These are phyloP conservation scores for Penicillium occitanis DNA, from an alignment of 2,329 filamentous ascomycete genomes.

Conservation along the genomic window DNA sequence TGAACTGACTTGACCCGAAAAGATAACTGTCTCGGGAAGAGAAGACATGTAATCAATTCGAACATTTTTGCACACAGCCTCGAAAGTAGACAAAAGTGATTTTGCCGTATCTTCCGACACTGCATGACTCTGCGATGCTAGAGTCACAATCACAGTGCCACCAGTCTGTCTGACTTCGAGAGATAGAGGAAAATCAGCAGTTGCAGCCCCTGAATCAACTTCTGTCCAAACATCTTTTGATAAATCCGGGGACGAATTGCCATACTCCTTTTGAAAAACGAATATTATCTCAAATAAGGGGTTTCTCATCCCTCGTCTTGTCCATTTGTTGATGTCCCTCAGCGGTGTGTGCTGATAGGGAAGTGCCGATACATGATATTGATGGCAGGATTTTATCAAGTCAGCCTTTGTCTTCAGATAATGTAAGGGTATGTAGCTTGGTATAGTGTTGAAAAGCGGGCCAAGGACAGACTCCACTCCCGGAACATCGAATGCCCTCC, in stretches of 20 bases:
- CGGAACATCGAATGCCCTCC: constrained; percentile 67
- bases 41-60: constrained; percentile 29
- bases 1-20: not conserved
- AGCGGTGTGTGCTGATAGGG: constrained; percentile 77
- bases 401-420: constrained; percentile 57
- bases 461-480: constrained; percentile 68
- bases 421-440: constrained; percentile 58
- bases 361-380: constrained; percentile 66
- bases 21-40: constrained; percentile 19
- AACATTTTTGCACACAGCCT: constrained; percentile 39
- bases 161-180: constrained; percentile 66
- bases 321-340: constrained; percentile 78
- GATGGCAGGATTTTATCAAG: constrained; percentile 64
- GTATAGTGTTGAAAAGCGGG: constrained; percentile 86
- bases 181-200: constrained; percentile 72
- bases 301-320: constrained; percentile 53
- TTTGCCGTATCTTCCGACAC: constrained; percentile 37
- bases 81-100: constrained; percentile 47
- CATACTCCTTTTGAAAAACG: constrained; percentile 67
- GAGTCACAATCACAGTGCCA: constrained; percentile 54
- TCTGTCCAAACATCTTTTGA: constrained; percentile 55
- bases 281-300: constrained; percentile 78
- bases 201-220: constrained; percentile 44
- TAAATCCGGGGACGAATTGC: constrained; percentile 25
- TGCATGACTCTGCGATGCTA: constrained; percentile 58